phyloP scores from a whole-genome alignment of 2,329 filamentous ascomycete genomes.

The Nigrospora osmanthi region DNA sequence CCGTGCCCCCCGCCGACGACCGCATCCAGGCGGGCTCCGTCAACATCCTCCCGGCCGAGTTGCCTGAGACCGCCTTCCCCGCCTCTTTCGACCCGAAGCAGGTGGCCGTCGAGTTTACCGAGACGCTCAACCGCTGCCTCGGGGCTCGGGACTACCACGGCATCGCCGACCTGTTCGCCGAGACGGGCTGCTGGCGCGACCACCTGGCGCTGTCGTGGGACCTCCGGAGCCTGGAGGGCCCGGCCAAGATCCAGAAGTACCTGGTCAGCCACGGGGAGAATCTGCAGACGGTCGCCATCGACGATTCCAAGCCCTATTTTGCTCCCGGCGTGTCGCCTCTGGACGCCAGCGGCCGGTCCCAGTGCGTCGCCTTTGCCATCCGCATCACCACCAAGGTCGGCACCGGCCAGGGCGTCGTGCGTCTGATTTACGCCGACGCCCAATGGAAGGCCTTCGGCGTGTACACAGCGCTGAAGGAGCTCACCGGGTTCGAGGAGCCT shows the following conservation, averaged over 20 bases:
- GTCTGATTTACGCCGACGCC: slow-evolving; percentile 32
- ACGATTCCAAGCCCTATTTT: slow-evolving; percentile 33
- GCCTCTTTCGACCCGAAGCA: slow-evolving; percentile 24
- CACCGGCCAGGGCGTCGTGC: slow-evolving; percentile 45
- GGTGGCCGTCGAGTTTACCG: slow-evolving; percentile 29
- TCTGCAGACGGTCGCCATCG: slow-evolving; percentile 35
- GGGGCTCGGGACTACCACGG: slow-evolving; percentile 22
- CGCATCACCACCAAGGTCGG: slow-evolving; percentile 45
- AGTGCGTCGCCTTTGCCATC: slow-evolving; percentile 50
- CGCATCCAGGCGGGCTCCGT: slow-evolving; percentile 37
- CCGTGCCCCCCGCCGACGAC: neutral
- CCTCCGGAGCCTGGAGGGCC: slow-evolving; percentile 41
- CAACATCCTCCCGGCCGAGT: slow-evolving; percentile 40
- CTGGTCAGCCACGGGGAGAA: slow-evolving; percentile 29
- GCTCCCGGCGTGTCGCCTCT: slow-evolving; percentile 36
- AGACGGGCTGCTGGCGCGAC: slow-evolving; percentile 49
- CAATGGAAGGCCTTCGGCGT: slow-evolving; percentile 58
- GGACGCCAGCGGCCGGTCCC: slow-evolving; percentile 38
- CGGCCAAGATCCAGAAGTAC: slow-evolving; percentile 28
- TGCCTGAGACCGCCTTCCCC: slow-evolving; percentile 23
- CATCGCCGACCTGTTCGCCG: slow-evolving; percentile 30
- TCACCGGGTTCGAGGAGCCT: slow-evolving; percentile 46
- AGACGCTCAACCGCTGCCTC: slow-evolving; percentile 26
- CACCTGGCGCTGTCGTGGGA: slow-evolving; percentile 50
- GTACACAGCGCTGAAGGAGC: slow-evolving; percentile 48